Conservation (phyloP, 139 green algal species). For the Asterochloris sp. region DNA sequence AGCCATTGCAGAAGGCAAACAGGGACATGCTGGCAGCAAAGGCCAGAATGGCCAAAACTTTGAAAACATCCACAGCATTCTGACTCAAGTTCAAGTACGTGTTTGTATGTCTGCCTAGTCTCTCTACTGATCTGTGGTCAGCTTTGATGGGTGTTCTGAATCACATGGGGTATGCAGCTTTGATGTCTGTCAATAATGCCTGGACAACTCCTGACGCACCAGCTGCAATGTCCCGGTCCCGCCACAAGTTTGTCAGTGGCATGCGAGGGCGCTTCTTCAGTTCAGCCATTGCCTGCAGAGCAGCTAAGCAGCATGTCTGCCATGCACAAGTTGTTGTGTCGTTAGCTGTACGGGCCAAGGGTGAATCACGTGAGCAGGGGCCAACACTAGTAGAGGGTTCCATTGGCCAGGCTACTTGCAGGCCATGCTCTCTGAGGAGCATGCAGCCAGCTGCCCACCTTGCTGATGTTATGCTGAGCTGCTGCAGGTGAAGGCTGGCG, state of each 20-base stretch:
- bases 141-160: too few relatives aligned
- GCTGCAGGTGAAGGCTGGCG: constrained; percentile 2
- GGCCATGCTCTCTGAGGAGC: neutral
- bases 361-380: neutral
- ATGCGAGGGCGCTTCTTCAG: constrained; percentile 15
- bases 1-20: too few relatives aligned
- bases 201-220: constrained; percentile 1
- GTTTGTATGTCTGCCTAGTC: too few relatives aligned
- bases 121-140: too few relatives aligned
- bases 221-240: neutral
- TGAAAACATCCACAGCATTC: too few relatives aligned
- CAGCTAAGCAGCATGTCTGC: neutral
- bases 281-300: constrained; percentile 9
- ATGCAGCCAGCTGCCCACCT: neutral
- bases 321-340: too few relatives aligned
- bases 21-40: too few relatives aligned
- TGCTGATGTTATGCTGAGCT: constrained; percentile 1
- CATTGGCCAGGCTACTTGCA: neutral
- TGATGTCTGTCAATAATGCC: neutral
- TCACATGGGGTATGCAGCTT: neutral
- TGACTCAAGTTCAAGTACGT: too few relatives aligned
- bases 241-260: constrained; percentile 12
- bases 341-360: neutral
- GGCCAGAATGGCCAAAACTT: too few relatives aligned
- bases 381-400: neutral